These are phyloP conservation scores for Mucor racemosus DNA, from an alignment of 371 early-diverging fungal genomes.

Conservation along the genomic window DNA sequence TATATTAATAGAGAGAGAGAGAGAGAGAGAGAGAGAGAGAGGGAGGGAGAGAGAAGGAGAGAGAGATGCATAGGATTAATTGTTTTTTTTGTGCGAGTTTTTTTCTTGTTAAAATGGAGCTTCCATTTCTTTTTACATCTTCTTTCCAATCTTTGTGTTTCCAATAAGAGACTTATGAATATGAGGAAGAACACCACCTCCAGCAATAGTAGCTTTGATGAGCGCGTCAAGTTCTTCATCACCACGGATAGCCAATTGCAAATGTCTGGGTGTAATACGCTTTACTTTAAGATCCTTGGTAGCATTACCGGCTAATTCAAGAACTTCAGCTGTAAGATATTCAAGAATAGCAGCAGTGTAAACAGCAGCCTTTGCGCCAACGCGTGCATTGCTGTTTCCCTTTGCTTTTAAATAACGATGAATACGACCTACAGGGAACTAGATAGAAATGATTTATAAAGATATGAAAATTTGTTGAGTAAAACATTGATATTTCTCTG, in stretches of 20 bases:
- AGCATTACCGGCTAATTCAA: conserved; percentile 92
- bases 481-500: too few species aligned
- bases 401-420: conserved; percentile 87
- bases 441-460: not conserved
- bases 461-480: too few species aligned
- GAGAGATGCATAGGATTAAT: not conserved
- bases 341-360: conserved; percentile 91
- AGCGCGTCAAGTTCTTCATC: conserved; percentile 90
- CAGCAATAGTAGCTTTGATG: conserved; percentile 90
- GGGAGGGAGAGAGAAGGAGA: not conserved
- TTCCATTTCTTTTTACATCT: conserved; percentile 31
- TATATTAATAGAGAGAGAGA: not conserved
- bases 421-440: conserved; percentile 90
- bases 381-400: conserved; percentile 79
- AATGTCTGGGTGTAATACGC: conserved; percentile 88
- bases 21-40: not conserved
- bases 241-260: conserved; percentile 90
- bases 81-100: too few species aligned
- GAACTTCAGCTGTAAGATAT: conserved; percentile 90
- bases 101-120: not conserved
- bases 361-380: conserved; percentile 91
- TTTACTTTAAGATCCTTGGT: conserved; percentile 90
- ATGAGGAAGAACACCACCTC: conserved; percentile 84
- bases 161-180: conserved; percentile 76
- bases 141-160: conserved; percentile 63